Evolutionary conservation across 305 asterid species (phyloP).

Genomic region (Stenogyne calaminthoides): DNA sequence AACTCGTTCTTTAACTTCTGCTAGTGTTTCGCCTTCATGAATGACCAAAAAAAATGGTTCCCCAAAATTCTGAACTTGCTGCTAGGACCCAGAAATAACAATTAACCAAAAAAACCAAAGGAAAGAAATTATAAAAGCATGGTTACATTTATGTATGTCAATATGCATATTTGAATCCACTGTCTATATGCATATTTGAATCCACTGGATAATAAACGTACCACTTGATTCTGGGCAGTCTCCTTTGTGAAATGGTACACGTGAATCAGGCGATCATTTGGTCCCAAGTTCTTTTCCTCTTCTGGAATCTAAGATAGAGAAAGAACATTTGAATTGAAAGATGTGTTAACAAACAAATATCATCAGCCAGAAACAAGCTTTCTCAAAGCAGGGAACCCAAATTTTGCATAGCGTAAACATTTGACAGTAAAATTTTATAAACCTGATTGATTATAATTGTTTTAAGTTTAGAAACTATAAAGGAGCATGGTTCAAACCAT

Average conservation of each 20-base stretch:
- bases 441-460: not conserved
- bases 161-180: no score
- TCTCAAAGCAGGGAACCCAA: slow-evolving; percentile 1
- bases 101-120: not conserved
- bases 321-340: slow-evolving; percentile 17
- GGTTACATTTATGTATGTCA: no score
- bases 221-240: slow-evolving; percentile 77
- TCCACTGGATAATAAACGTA: slow-evolving; percentile 31
- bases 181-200: slow-evolving; percentile 18
- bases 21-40: slow-evolving; percentile 75
- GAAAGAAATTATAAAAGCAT: not conserved
- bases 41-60: slow-evolving; percentile 84
- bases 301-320: slow-evolving; percentile 62
- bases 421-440: not conserved
- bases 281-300: slow-evolving; percentile 79
- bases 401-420: not conserved
- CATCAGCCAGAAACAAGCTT: slow-evolving; percentile 1
- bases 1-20: slow-evolving; percentile 62
- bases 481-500: slow-evolving; percentile 6
- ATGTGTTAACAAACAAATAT: slow-evolving; percentile 9
- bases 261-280: slow-evolving; percentile 71
- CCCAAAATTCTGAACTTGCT: slow-evolving; percentile 89
- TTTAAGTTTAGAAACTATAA: not conserved
- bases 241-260: slow-evolving; percentile 82
- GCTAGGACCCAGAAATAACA: slow-evolving; percentile 24